Evolutionary conservation across 2,329 filamentous ascomycete genomes (phyloP).

Genomic region (Fonsecaea multimorphosa): DNA sequence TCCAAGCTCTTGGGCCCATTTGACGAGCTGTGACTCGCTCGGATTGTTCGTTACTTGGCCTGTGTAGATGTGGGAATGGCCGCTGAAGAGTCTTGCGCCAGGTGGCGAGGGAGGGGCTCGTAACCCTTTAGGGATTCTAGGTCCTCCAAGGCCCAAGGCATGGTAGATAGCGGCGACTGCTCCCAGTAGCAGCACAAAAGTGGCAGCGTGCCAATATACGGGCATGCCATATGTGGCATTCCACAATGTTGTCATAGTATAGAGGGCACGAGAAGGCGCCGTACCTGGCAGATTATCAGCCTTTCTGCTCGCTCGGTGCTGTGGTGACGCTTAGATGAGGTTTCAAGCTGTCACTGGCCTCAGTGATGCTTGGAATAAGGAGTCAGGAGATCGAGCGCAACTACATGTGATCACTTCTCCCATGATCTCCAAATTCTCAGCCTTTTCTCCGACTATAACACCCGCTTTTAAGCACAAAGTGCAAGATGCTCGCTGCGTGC

Average conservation of each 20-base stretch:
- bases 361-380: background rate
- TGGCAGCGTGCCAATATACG: slow-evolving; percentile 7
- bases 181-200: slow-evolving; percentile 10
- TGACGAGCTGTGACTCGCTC: slow-evolving; percentile 26
- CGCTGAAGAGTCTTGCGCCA: slow-evolving; percentile 17
- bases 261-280: background rate
- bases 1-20: slow-evolving; percentile 33
- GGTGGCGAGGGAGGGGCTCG: slow-evolving; percentile 17
- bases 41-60: slow-evolving; percentile 20
- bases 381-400: background rate
- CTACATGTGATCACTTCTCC: background rate
- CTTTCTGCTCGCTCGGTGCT: background rate
- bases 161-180: slow-evolving; percentile 15
- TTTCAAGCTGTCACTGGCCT: too few relatives aligned
- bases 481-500: background rate
- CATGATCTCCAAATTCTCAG: background rate
- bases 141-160: background rate
- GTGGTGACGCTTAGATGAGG: too few relatives aligned
- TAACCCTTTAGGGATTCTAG: slow-evolving; percentile 18
- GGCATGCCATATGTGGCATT: slow-evolving; percentile 1
- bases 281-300: too few relatives aligned
- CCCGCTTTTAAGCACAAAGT: background rate
- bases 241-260: slow-evolving; percentile 8
- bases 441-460: background rate
- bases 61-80: slow-evolving; percentile 20